Evolutionary conservation across 2,329 filamentous ascomycete species (phyloP).

Genomic region (Cladosporium sp.): DNA sequence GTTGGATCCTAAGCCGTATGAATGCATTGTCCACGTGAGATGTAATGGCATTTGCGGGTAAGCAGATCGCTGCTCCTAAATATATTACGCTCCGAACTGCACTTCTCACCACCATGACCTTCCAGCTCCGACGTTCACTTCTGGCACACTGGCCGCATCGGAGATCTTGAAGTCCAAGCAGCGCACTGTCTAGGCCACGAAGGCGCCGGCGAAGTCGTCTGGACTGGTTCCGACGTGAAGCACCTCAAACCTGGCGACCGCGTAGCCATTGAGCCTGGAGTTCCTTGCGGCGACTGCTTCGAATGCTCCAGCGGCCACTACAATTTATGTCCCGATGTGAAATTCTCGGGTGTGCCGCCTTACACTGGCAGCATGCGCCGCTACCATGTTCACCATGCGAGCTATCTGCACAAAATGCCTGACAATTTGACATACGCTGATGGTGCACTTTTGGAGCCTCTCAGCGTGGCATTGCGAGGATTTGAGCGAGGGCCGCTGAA

Average conservation of each 20-base stretch:
- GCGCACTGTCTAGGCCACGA: slow-evolving; percentile 70
- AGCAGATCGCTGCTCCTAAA: background rate
- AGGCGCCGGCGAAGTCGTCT: slow-evolving; percentile 63
- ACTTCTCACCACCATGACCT: background rate
- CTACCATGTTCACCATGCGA: slow-evolving; percentile 77
- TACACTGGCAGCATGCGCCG: slow-evolving; percentile 68
- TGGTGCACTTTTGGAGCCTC: slow-evolving; percentile 78
- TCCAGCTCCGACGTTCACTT: slow-evolving; percentile 32
- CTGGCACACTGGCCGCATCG: slow-evolving; percentile 56
- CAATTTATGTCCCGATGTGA: slow-evolving; percentile 85
- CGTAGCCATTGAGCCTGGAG: slow-evolving; percentile 66
- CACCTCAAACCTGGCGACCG: slow-evolving; percentile 61
- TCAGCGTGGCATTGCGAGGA: slow-evolving; percentile 51
- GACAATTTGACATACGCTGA: slow-evolving; percentile 74
- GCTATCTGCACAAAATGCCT: slow-evolving; percentile 90
- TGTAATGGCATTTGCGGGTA: slow-evolving; percentile 35
- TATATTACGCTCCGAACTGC: background rate
- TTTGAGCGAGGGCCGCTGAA: slow-evolving; percentile 39
- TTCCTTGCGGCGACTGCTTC: slow-evolving; percentile 59
- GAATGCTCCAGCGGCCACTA: slow-evolving; percentile 79
- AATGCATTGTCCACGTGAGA: slow-evolving; percentile 33
- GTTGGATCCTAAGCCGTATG: slow-evolving; percentile 27
- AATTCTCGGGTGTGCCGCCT: slow-evolving; percentile 86
- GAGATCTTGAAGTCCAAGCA: slow-evolving; percentile 60
- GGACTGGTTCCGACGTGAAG: slow-evolving; percentile 59